Conservation (phyloP, 805 yeast species). For the Kuraishia capsulata region DNA sequence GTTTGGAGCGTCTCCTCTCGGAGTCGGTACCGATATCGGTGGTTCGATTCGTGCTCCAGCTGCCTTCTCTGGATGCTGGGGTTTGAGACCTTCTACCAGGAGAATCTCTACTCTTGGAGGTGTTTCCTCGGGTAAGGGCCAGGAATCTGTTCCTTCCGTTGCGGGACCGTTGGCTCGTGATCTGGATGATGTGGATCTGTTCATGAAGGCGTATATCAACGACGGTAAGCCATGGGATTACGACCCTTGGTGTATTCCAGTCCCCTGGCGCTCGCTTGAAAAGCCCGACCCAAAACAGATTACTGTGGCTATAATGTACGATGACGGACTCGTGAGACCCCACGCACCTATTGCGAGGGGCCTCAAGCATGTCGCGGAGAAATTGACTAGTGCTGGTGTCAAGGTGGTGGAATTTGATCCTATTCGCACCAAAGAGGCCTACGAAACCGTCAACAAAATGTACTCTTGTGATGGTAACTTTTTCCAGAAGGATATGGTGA, state of each 20-base stretch:
- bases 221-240: slow-evolving; percentile 56
- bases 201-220: slow-evolving; percentile 55
- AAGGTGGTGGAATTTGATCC: slow-evolving; percentile 48
- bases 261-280: slow-evolving; percentile 43
- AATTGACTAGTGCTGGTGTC: slow-evolving; percentile 50
- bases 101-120: slow-evolving; percentile 33
- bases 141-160: slow-evolving; percentile 56
- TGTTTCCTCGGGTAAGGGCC: slow-evolving; percentile 50
- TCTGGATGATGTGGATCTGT: slow-evolving; percentile 54
- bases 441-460: slow-evolving; percentile 45
- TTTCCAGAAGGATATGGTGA: slow-evolving; percentile 40
- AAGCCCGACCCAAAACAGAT: slow-evolving; percentile 29
- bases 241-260: slow-evolving; percentile 34
- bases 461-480: slow-evolving; percentile 64
- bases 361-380: slow-evolving; percentile 41
- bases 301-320: slow-evolving; percentile 54
- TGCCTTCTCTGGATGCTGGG: slow-evolving; percentile 40
- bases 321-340: slow-evolving; percentile 59
- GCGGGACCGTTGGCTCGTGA: slow-evolving; percentile 62
- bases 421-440: slow-evolving; percentile 47
- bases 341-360: slow-evolving; percentile 58
- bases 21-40: slow-evolving; percentile 40
- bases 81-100: slow-evolving; percentile 39
- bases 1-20: slow-evolving; percentile 34
- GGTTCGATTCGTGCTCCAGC: slow-evolving; percentile 51